phyloP scores from a whole-genome alignment of 2,329 filamentous ascomycete species.

The Ascosphaera aggregata region DNA sequence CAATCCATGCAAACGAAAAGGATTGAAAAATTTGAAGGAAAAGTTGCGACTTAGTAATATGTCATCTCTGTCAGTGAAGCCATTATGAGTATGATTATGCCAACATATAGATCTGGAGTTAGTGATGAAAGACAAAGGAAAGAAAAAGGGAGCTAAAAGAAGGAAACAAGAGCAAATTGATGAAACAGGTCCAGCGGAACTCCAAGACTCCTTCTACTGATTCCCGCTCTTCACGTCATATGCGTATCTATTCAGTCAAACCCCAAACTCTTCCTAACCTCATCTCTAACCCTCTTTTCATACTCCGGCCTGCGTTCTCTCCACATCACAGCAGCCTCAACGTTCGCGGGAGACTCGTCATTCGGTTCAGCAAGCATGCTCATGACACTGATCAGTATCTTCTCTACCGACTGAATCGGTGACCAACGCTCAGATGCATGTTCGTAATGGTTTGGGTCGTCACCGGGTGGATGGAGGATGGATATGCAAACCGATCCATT shows the following conservation, averaged over 20 bases:
- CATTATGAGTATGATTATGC: background rate
- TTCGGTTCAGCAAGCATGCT: conserved; percentile 96
- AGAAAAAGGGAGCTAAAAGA: background rate
- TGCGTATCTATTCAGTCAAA: conserved; percentile 20
- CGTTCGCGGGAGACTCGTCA: conserved; percentile 88
- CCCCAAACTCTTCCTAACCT: conserved; percentile 57
- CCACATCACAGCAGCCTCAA: conserved; percentile 95
- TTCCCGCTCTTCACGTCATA: background rate
- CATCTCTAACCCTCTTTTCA: conserved; percentile 61
- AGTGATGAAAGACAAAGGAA: conserved; percentile 2
- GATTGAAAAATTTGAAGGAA: background rate
- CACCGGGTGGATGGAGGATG: conserved; percentile 89
- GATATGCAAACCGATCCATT: conserved; percentile 90
- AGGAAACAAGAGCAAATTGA: background rate
- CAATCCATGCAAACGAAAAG: background rate
- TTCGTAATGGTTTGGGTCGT: conserved; percentile 97
- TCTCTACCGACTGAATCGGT: conserved; percentile 91
- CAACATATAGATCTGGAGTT: background rate
- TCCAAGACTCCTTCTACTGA: background rate
- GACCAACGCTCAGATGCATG: conserved; percentile 90
- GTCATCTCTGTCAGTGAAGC: background rate
- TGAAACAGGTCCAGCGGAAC: background rate
- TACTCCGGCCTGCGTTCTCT: conserved; percentile 63
- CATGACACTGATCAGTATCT: conserved; percentile 92
- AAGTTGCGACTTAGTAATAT: background rate